A percentile compares a stretch with the other conserved stretches of the same genome.
Evolutionary conservation across 192 early-diverging fungal species (phyloP).

Genomic region (Mortierella hygrophila): DNA sequence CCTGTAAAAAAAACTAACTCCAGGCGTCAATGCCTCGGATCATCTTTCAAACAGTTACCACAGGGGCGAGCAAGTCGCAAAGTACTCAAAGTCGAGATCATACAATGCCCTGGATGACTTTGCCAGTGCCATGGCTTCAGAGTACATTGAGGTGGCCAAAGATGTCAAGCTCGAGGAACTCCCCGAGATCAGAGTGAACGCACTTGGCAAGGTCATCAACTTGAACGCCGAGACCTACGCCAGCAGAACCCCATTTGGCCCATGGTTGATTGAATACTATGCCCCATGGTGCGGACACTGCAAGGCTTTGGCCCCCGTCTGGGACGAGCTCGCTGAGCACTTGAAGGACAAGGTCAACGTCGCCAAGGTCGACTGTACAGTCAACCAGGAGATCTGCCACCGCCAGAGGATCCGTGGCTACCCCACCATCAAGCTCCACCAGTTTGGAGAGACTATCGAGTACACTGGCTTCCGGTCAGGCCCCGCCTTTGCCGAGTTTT

Average conservation of each 20-base stretch:
- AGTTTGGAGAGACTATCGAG: constrained; percentile 21
- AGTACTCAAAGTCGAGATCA: constrained; percentile 12
- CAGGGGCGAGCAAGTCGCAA: constrained; percentile 39
- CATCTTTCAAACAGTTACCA: constrained; percentile 22
- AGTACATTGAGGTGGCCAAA: constrained; percentile 31
- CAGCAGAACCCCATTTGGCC: constrained; percentile 66
- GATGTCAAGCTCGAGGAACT: constrained; percentile 25
- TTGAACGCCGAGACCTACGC: constrained; percentile 69
- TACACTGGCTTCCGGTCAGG: constrained; percentile 27
- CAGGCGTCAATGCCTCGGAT: background rate
- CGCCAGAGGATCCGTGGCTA: constrained; percentile 77
- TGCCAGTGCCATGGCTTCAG: constrained; percentile 16
- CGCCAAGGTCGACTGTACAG: constrained; percentile 89
- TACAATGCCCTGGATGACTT: constrained; percentile 17
- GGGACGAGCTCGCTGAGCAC: constrained; percentile 73
- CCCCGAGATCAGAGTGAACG: constrained; percentile 56
- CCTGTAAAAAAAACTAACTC: background rate
- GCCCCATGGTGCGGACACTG: constrained; percentile 95
- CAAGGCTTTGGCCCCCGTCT: constrained; percentile 84
- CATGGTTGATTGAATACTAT: constrained; percentile 93
- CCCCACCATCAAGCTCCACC: constrained; percentile 82
- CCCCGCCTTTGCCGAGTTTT: constrained; percentile 20
- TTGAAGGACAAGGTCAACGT: constrained; percentile 83
- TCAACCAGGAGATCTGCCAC: constrained; percentile 66
- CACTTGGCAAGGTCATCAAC: constrained; percentile 64